Evolutionary conservation across 2,329 filamentous ascomycete genomes (phyloP), one percentile per base, ranked within the genome.

Genomic region (Fusarium solani-melongenae): DNA sequence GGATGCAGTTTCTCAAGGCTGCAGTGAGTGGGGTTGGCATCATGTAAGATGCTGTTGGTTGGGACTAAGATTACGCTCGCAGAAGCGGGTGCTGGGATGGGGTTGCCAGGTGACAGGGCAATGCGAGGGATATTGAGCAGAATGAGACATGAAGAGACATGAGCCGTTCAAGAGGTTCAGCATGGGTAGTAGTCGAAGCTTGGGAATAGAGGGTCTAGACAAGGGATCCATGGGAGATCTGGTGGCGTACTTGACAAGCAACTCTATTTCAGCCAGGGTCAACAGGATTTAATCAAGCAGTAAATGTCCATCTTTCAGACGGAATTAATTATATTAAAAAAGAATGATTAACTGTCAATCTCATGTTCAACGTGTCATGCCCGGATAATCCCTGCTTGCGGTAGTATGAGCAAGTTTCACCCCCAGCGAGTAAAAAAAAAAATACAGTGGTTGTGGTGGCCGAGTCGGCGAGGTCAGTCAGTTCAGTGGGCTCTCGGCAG

Each of bases 391-490:
- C 46, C 46, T 53, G 46, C 27, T 31, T 79, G 79, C 75, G 77
- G 70, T 38, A 79, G 78, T 79, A 81, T 81, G 79, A 81, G 79
- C 79, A 81, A 79, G 79, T 81, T 81, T 79, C 62, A 56, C 20
- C 38, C 9, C 36, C 57, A 17, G 46, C 7, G 38, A n/a, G 62
- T 11, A 51, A 24, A 27, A 51, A 46, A 57, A 58, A 44, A 44
- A 44, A 22, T 39, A 44, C 39, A 44, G 39, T 14, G 39, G 39
- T 22, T 22, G 46, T 51, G 53, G 46, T 61, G 58, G 31, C 31
- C 31, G 51, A 56, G 51, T 57, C 55, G 34, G 34, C 55, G 34
- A 57, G 9, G 22, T 36, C 34, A 36, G 22, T 57, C 22, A 57
- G 9, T 15, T 36, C 34, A 36, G 22, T 57, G 31, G 51, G 24